Base-by-base conservation (phyloP, 2,329 filamentous ascomycete species). In the Plectosphaerella plurivora region DNA sequence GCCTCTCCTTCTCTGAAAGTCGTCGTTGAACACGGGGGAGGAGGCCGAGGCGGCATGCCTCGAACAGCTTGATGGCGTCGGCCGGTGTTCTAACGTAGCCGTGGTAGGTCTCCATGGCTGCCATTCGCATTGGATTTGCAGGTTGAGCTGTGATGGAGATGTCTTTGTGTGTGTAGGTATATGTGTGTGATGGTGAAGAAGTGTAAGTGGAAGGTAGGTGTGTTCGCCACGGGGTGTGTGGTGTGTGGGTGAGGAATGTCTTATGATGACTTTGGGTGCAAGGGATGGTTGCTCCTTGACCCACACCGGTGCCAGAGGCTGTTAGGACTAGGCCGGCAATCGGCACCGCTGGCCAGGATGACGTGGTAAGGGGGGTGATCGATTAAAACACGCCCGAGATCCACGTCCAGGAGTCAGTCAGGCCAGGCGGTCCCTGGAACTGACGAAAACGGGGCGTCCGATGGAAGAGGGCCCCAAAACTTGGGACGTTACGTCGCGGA, bases 1-100 rank as follows among this genome's bases (percentile, higher is more conserved):
- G 92, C 56, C 94, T 84, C 73, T 99, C 94, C 73, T 97, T 97
- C 71, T 99, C 94, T 3, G 94, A 97, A 54, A 97, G 74, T 62
- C 94, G 82, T 60, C 94, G 83, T 74, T 97, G 94, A 6, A 99
- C 94, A 59, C 94, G 85, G 28, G 94, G 94, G 47, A 97, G 76
- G 47, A 96, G 77, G 51, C 94, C 94, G 45, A 96, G 78, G 58
- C 93, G 83, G 71, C 93, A 99, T 55, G 94, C 94, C 73, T 97
- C 94, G 67, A 99, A 97, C n/a, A 99, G 80, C 67, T 97, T 92
- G 74, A 99, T 97, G 61, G 94, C 94, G 73, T 99, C 94, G 64
- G 86, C 87, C 39, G 94, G 93, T n/a, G 92, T 95, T 73, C 92
- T 89, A 65, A 99, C 92, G 68, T 90, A 88, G 57, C 94, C 94